A percentile compares a stretch with the other conserved stretches of the same genome.
Conservation (phyloP, 2,329 filamentous ascomycete genomes). For the Botryotinia convoluta region DNA sequence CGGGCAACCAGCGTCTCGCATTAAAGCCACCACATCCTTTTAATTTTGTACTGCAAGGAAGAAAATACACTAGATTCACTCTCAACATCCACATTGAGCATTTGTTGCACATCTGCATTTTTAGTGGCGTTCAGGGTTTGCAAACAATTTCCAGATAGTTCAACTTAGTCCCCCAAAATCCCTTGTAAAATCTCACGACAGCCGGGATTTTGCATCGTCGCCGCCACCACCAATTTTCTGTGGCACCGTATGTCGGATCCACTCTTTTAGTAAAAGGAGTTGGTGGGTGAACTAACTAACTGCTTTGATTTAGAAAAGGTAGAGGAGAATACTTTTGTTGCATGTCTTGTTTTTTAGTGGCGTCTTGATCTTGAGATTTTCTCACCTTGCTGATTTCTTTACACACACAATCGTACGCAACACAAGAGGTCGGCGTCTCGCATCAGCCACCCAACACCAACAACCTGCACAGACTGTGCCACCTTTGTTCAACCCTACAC, state of each 20-base stretch:
- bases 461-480: background rate
- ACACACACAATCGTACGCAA: background rate
- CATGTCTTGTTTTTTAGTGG: background rate
- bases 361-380: background rate
- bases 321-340: background rate
- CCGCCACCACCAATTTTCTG: background rate
- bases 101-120: constrained; percentile 17
- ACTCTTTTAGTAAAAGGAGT: background rate
- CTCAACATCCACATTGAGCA: background rate
- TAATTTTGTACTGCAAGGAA: background rate
- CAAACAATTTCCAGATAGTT: background rate
- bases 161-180: background rate
- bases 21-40: background rate
- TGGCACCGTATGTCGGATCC: background rate
- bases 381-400: background rate
- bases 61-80: background rate
- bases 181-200: background rate
- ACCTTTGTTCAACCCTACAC: background rate
- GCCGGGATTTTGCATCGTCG: background rate
- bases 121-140: constrained; percentile 11
- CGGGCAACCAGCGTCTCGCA: background rate
- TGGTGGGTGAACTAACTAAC: background rate
- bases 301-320: background rate
- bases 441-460: background rate
- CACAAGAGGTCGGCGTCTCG: background rate